Evolutionary conservation across 345 rosid genomes (phyloP).

Genomic region (Heritiera fomes): DNA sequence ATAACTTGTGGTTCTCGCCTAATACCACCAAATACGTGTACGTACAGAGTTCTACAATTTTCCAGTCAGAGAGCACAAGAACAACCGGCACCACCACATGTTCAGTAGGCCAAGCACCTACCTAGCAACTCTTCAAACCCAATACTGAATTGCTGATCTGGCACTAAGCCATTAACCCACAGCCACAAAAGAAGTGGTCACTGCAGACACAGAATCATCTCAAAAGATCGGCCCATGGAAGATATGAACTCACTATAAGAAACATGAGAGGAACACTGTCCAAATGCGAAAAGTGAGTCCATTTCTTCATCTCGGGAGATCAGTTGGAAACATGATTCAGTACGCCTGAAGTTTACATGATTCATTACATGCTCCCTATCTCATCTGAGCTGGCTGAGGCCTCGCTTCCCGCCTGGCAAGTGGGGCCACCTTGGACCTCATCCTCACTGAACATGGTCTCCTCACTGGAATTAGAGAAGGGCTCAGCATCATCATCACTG

Average conservation of each 20-base stretch:
- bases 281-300: background rate
- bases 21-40: background rate
- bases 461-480: conserved; percentile 65
- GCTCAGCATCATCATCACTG: conserved; percentile 53
- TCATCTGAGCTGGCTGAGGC: conserved; percentile 73
- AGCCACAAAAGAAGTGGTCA: background rate
- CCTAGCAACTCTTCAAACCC: background rate
- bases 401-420: conserved; percentile 39
- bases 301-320: background rate
- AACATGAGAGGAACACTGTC: background rate
- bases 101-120: background rate
- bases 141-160: background rate
- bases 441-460: conserved; percentile 80
- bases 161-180: background rate
- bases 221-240: background rate
- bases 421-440: conserved; percentile 45
- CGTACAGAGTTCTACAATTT: background rate
- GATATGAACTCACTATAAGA: background rate
- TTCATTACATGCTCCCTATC: conserved; percentile 33
- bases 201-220: background rate
- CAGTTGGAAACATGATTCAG: background rate
- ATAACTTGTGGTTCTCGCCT: background rate
- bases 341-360: background rate
- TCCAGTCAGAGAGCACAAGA: background rate
- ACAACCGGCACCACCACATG: background rate